Evolutionary conservation across 192 early-diverging fungal genomes (phyloP), one percentile per base, ranked within the genome.

Genomic region (Coemansia biformis): DNA sequence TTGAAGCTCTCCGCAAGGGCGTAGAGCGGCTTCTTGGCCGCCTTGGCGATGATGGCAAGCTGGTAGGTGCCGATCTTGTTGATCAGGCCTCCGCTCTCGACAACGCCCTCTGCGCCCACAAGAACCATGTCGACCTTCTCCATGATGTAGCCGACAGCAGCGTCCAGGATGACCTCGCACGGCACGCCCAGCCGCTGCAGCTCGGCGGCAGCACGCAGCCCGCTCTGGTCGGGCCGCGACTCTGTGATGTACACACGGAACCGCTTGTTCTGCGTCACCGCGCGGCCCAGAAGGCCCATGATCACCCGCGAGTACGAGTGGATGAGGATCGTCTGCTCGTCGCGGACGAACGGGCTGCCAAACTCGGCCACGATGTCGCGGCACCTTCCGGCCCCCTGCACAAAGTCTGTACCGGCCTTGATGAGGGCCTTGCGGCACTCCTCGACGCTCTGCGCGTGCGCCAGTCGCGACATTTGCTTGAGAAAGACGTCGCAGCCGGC

Each of bases 1-100:
- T 99, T 99, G 74, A 93, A 95, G 59, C 86, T 91, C 72, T 99
- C 96, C 2, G 92, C 85, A 10, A 96, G 87, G 13, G 84, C 86
- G 55, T 96, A 99, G 26, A 97, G 81, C 12, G 96, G 96, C 66
- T 92, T 95, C 41, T 85, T 87, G 9, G 87, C 82, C n/a, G 91
- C 90, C 58, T 90, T 92, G 0, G 96, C 96, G 23, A 96, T 88
- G 11, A 99, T 78, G 0, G 93, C 92, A 46, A 97, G 80, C 64
- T 95, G 93, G 59, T 93, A 96, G 5, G 94, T 92, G 23, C 93
- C 93, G 61, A 97, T 91, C 57, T 90, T 85, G 68, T 99, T 99
- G 65, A 99, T 90, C 30, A 99, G 58, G 0, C 96, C 96, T 19
- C 96, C 96, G 61, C 92, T 99, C 67, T 95, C 90, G 1, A 93